These are phyloP conservation scores for Cryphonectria radicalis DNA, from an alignment of 2,329 filamentous ascomycete genomes.

Conservation along the genomic window DNA sequence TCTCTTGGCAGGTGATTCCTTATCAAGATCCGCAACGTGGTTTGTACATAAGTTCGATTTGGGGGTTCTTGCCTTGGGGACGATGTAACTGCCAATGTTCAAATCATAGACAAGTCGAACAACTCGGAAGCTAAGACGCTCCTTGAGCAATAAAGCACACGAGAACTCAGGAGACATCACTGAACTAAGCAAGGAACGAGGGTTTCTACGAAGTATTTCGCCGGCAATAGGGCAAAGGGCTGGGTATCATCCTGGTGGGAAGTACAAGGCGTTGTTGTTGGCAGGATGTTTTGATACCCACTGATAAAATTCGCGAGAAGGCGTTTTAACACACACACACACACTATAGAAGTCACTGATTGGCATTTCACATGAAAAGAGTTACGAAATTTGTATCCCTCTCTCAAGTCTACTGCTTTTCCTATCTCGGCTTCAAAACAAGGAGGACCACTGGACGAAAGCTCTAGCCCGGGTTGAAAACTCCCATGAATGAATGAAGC, in stretches of 20 bases:
- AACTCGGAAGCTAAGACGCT: background rate
- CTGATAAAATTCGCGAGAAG: background rate
- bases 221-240: background rate
- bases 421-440: conserved; percentile 21
- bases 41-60: background rate
- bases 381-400: conserved; percentile 8
- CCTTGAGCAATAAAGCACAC: background rate
- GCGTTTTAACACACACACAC: background rate
- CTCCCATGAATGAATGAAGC: conserved; percentile 3
- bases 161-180: background rate
- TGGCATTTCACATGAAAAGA: background rate
- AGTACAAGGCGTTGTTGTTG: background rate
- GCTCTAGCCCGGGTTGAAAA: conserved; percentile 13
- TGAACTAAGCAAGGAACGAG: background rate
- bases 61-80: background rate
- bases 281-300: conserved; percentile 3
- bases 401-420: conserved; percentile 17
- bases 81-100: background rate
- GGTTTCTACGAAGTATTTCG: background rate
- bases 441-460: conserved; percentile 20
- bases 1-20: background rate
- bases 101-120: background rate
- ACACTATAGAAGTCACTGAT: background rate
- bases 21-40: background rate
- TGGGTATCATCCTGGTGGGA: background rate